phyloP scores from a whole-genome alignment of 768 basidiomycete species.

The Aureoboletus auriporus region DNA sequence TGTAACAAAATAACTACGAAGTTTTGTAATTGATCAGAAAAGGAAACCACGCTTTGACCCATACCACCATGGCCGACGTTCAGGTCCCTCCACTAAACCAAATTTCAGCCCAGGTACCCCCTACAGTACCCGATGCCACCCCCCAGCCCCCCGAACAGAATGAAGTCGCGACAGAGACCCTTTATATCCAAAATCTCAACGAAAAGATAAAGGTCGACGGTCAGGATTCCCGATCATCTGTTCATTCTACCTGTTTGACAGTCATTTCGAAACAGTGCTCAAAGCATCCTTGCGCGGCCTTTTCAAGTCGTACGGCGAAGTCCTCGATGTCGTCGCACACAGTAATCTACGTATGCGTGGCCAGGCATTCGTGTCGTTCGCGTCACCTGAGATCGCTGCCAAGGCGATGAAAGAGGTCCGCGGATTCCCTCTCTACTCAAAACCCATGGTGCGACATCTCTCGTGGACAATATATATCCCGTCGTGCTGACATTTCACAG shows the following conservation, averaged over 20 bases:
- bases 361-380: constrained; percentile 96
- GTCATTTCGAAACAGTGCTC: constrained; percentile 52
- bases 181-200: constrained; percentile 95
- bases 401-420: constrained; percentile 91
- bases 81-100: constrained; percentile 29
- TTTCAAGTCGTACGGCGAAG: constrained; percentile 91
- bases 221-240: constrained; percentile 24
- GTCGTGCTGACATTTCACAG: constrained; percentile 37
- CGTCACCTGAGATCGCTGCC: constrained; percentile 72
- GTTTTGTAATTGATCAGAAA: constrained; percentile 6
- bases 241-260: constrained; percentile 7
- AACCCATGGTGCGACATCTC: constrained; percentile 75
- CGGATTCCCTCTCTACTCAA: constrained; percentile 92
- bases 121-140: constrained; percentile 13
- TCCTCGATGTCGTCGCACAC: constrained; percentile 95
- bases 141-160: constrained; percentile 26
- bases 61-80: constrained; percentile 33
- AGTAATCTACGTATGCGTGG: constrained; percentile 95
- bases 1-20: no score
- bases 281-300: constrained; percentile 83
- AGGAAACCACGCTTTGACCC: constrained; percentile 8
- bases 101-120: constrained; percentile 24
- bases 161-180: constrained; percentile 70
- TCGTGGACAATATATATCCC: not conserved
- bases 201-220: constrained; percentile 87